Conservation (phyloP, 192 early-diverging fungal species). For the Coemansia sp. region DNA sequence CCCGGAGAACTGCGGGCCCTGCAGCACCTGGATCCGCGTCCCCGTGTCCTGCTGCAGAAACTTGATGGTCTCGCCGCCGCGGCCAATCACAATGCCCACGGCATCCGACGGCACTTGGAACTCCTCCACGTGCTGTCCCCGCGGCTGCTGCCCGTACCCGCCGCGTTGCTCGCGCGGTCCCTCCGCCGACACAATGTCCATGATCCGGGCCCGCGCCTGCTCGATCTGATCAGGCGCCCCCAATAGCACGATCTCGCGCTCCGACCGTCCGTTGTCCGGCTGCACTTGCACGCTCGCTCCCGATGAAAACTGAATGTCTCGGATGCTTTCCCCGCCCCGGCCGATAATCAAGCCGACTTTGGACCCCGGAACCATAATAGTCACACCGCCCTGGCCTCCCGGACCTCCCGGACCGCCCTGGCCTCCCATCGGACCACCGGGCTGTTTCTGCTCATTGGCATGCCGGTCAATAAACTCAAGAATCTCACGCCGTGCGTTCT, state of each 20-base stretch:
- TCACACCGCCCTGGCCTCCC: not conserved
- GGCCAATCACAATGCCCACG: constrained; percentile 44
- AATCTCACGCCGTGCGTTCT: constrained; percentile 32
- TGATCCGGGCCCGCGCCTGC: constrained; percentile 67
- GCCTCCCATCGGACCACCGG: not conserved
- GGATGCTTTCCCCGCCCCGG: constrained; percentile 72
- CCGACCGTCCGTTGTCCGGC: constrained; percentile 52
- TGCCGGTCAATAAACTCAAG: constrained; percentile 36
- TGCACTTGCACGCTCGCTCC: constrained; percentile 70
- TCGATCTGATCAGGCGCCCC: constrained; percentile 69
- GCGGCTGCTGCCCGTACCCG: not conserved
- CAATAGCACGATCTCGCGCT: constrained; percentile 63
- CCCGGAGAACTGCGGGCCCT: constrained; percentile 34
- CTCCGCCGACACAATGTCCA: constrained; percentile 63
- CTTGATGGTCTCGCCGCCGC: constrained; percentile 52
- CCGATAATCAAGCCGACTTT: constrained; percentile 86
- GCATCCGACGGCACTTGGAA: constrained; percentile 42
- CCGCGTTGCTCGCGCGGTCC: not conserved
- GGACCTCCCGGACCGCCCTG: not conserved
- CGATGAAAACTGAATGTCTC: constrained; percentile 63
- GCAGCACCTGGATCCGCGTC: constrained; percentile 40
- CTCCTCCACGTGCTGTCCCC: constrained; percentile 27
- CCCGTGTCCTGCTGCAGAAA: constrained; percentile 41
- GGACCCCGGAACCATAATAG: constrained; percentile 59
- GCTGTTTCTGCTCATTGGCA: constrained; percentile 5